Evolutionary conservation across 164 flowering plant species (phyloP).

Genomic region (Macadamia tetraphylla): DNA sequence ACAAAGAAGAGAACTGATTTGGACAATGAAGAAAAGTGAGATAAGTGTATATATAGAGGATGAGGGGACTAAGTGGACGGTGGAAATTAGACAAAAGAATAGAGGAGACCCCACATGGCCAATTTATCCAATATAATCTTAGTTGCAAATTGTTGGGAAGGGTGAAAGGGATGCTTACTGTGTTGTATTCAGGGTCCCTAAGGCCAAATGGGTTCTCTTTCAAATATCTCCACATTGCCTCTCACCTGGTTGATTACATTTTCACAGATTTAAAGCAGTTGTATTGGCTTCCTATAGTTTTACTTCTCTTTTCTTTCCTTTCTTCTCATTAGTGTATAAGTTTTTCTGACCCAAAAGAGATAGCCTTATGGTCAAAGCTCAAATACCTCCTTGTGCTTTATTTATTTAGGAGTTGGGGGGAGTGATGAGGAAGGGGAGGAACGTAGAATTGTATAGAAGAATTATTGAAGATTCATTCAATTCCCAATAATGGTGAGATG

Average conservation of each 20-base stretch:
- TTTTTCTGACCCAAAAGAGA: too few species aligned
- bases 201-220: constrained; percentile 11
- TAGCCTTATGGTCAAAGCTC: too few species aligned
- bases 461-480: too few species aligned
- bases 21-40: constrained; percentile 4
- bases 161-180: neutral
- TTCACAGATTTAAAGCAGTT: constrained; percentile 16
- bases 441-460: too few species aligned
- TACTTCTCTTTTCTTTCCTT: too few species aligned
- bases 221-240: constrained; percentile 12
- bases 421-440: too few species aligned
- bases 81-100: constrained; percentile 28
- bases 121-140: constrained; percentile 11
- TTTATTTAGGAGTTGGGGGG: neutral
- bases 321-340: too few species aligned
- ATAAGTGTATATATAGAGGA: constrained; percentile 35
- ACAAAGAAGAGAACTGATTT: constrained; percentile 6
- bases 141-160: constrained; percentile 20
- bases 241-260: constrained; percentile 10
- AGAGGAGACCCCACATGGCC: constrained; percentile 19
- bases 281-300: neutral
- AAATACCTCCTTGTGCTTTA: neutral
- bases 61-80: constrained; percentile 33
- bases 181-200: constrained; percentile 6
- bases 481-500: too few species aligned